Evolutionary conservation across 495 filamentous ascomycete species (phyloP).

Genomic region (Terfezia boudieri): DNA sequence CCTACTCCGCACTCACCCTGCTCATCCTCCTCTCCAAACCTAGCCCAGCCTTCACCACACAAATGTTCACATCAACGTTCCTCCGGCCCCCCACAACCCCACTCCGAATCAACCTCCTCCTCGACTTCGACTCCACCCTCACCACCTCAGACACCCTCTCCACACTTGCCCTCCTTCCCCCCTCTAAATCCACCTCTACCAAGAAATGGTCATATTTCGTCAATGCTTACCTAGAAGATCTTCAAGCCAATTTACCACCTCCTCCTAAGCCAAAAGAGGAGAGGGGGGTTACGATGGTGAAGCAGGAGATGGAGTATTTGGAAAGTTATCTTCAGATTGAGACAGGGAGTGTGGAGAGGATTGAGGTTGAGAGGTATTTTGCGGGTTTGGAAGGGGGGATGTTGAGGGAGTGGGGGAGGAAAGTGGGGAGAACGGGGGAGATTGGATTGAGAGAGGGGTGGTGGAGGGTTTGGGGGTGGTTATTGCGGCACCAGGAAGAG

Average conservation of each 20-base stretch:
- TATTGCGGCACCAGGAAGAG: too few species aligned
- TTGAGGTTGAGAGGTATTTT: conserved; percentile 35
- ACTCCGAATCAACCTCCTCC: not conserved
- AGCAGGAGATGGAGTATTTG: conserved; percentile 39
- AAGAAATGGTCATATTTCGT: conserved; percentile 68
- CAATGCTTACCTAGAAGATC: conserved; percentile 50
- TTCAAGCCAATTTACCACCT: conserved; percentile 34
- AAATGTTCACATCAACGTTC: not conserved
- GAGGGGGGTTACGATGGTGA: conserved; percentile 46
- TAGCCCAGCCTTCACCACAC: not conserved
- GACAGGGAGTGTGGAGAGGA: conserved; percentile 40
- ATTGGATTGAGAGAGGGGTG: too few species aligned
- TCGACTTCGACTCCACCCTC: conserved; percentile 42
- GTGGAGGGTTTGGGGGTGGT: too few species aligned
- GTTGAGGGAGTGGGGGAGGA: not conserved
- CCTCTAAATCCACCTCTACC: conserved; percentile 47
- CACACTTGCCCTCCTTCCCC: conserved; percentile 34
- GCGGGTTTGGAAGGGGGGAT: not conserved
- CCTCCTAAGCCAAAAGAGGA: conserved; percentile 60
- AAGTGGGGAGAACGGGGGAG: not conserved
- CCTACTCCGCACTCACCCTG: not conserved
- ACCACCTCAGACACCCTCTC: conserved; percentile 50
- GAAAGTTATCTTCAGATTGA: conserved; percentile 33
- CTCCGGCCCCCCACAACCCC: not conserved
- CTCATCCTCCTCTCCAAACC: not conserved